Percentiles rank a stretch among this genome's conserved stretches.
Evolutionary conservation across 257 asterid genomes (phyloP).

Genomic region (Verbascum thapsus): DNA sequence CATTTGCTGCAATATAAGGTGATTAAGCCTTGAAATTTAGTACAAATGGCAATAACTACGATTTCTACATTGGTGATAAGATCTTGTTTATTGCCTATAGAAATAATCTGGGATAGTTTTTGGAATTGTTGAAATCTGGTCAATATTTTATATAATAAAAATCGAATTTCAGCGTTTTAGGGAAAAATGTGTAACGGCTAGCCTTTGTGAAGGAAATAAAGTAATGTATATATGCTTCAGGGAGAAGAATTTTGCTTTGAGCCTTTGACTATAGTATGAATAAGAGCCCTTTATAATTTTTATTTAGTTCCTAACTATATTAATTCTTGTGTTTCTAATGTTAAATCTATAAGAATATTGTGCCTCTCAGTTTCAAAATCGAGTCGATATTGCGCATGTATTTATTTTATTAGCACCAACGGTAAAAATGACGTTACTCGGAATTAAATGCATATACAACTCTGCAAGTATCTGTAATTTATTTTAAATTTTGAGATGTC

Average conservation of each 20-base stretch:
- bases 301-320: background rate
- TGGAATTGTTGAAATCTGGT: background rate
- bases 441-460: slow-evolving; percentile 1
- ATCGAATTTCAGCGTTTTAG: background rate
- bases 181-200: slow-evolving; percentile 4
- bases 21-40: slow-evolving; percentile 11
- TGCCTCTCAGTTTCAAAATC: background rate
- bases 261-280: background rate
- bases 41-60: background rate
- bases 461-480: background rate
- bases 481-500: slow-evolving; percentile 7
- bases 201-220: background rate
- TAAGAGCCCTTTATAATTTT: background rate
- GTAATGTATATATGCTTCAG: background rate
- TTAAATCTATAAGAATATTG: background rate
- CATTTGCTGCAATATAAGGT: background rate
- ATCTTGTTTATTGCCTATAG: slow-evolving; percentile 2
- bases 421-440: background rate
- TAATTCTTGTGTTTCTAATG: background rate
- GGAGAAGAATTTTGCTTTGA: background rate
- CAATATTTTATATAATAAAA: background rate
- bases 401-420: background rate
- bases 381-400: background rate
- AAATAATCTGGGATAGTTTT: slow-evolving; percentile 2
- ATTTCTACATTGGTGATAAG: background rate